A percentile compares a stretch with the other conserved stretches of the same genome.
phyloP scores from a whole-genome alignment of 2,329 filamentous ascomycete genomes.

The Aureobasidium sp. region DNA sequence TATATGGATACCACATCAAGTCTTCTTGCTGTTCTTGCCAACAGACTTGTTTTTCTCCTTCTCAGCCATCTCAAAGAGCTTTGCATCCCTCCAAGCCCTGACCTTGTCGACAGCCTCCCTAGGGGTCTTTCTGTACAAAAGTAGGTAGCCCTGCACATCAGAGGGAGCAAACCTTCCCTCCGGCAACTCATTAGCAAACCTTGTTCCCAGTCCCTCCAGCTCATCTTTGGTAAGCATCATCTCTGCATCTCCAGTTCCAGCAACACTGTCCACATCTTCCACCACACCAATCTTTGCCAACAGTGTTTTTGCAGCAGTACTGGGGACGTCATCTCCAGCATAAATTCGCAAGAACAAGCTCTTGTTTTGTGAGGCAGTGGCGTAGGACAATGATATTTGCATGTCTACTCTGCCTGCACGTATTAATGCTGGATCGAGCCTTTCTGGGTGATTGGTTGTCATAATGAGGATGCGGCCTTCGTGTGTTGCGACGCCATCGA shows the following conservation, averaged over 20 bases:
- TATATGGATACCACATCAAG: background rate
- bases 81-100: slow-evolving; percentile 27
- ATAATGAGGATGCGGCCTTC: slow-evolving; percentile 74
- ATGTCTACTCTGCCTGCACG: slow-evolving; percentile 64
- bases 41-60: background rate
- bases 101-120: slow-evolving; percentile 36
- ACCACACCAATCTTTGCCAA: background rate
- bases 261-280: background rate
- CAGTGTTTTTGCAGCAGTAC: background rate
- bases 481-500: slow-evolving; percentile 72
- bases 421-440: slow-evolving; percentile 64
- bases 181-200: slow-evolving; percentile 39
- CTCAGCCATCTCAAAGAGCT: background rate
- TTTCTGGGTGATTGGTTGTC: slow-evolving; percentile 69
- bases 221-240: slow-evolving; percentile 3
- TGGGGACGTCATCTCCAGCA: background rate
- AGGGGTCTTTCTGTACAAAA: slow-evolving; percentile 44
- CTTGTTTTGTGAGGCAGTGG: slow-evolving; percentile 32
- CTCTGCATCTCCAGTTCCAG: background rate
- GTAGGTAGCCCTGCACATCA: slow-evolving; percentile 46
- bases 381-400: slow-evolving; percentile 52
- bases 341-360: slow-evolving; percentile 37
- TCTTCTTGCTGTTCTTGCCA: background rate
- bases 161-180: slow-evolving; percentile 43
- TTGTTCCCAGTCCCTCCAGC: slow-evolving; percentile 34